A percentile compares a stretch with the other conserved stretches of the same genome.
These are phyloP conservation scores for Xerocomus minutiporus DNA, from an alignment of 1,284 basidiomycete genomes.

Conservation along the genomic window DNA sequence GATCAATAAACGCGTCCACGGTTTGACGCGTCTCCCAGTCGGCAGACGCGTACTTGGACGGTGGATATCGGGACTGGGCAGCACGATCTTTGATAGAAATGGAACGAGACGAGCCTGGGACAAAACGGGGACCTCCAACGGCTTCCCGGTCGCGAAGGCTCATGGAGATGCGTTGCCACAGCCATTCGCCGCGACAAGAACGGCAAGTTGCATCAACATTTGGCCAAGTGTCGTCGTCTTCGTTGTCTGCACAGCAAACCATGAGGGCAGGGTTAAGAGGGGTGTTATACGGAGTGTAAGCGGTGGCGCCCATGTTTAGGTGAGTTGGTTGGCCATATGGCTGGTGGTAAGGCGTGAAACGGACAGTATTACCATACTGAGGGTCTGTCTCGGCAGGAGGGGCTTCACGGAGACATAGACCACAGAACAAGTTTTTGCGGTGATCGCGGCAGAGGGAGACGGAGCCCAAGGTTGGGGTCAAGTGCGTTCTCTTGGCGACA, in stretches of 20 bases:
- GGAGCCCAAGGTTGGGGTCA: constrained; percentile 41
- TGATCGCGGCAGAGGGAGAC: constrained; percentile 63
- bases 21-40: constrained; percentile 67
- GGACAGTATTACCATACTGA: constrained; percentile 30
- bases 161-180: constrained; percentile 51
- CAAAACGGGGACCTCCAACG: constrained; percentile 46
- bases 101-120: constrained; percentile 17
- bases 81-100: constrained; percentile 17
- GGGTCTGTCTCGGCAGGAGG: constrained; percentile 42
- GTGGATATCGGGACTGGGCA: constrained; percentile 24
- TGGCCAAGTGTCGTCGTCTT: constrained; percentile 65
- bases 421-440: constrained; percentile 56
- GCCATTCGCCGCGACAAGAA: constrained; percentile 54
- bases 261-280: constrained; percentile 29
- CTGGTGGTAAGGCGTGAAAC: constrained; percentile 34
- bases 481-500: constrained; percentile 42
- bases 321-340: constrained; percentile 24
- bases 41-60: constrained; percentile 33
- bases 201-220: constrained; percentile 62
- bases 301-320: constrained; percentile 22
- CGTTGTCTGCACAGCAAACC: constrained; percentile 60
- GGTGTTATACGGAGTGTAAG: constrained; percentile 25
- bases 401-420: constrained; percentile 62
- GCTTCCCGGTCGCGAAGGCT: constrained; percentile 53
- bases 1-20: constrained; percentile 63